phyloP scores from a whole-genome alignment of 352 stramenopile species.

The Globisporangium solare region DNA sequence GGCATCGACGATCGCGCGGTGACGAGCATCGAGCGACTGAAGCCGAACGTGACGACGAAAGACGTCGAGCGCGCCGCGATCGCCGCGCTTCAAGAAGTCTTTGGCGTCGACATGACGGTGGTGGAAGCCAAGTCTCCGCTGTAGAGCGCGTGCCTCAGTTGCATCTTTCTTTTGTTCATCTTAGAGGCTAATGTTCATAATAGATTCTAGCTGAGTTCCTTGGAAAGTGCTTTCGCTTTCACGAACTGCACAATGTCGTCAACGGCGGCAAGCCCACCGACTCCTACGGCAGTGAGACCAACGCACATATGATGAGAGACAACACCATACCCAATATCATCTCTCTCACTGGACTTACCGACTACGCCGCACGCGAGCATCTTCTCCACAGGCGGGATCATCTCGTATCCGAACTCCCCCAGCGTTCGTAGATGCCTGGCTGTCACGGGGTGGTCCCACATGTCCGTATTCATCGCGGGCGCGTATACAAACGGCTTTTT shows the following conservation, averaged over 20 bases:
- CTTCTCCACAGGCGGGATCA: constrained; percentile 90
- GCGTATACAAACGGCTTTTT: constrained; percentile 91
- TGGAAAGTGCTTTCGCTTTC: constrained; percentile 18
- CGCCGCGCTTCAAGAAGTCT: constrained; percentile 61
- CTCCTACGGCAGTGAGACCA: constrained; percentile 23
- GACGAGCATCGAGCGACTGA: constrained; percentile 68
- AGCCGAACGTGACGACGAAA: constrained; percentile 39
- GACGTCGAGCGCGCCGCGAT: constrained; percentile 68
- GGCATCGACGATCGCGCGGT: constrained; percentile 91
- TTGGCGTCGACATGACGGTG: constrained; percentile 57
- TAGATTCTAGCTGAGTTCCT: constrained; percentile 2
- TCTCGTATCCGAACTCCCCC: constrained; percentile 54
- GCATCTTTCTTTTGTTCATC: constrained; percentile 13
- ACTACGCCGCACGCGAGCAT: constrained; percentile 93
- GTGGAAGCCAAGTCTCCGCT: constrained; percentile 37
- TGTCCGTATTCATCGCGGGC: constrained; percentile 97
- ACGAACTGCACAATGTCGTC: constrained; percentile 45
- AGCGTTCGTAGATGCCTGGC: constrained; percentile 63
- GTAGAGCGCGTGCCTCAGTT: constrained; percentile 4
- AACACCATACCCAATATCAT: not conserved
- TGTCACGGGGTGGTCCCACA: constrained; percentile 96
- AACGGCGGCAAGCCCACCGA: constrained; percentile 63
- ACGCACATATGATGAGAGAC: constrained; percentile 2
- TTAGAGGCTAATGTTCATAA: not conserved
- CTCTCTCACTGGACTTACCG: constrained; percentile 36